Evolutionary conservation across 768 basidiomycete species (phyloP), one percentile per base, ranked within the genome.

Genomic region (Mycena sanguinolenta): DNA sequence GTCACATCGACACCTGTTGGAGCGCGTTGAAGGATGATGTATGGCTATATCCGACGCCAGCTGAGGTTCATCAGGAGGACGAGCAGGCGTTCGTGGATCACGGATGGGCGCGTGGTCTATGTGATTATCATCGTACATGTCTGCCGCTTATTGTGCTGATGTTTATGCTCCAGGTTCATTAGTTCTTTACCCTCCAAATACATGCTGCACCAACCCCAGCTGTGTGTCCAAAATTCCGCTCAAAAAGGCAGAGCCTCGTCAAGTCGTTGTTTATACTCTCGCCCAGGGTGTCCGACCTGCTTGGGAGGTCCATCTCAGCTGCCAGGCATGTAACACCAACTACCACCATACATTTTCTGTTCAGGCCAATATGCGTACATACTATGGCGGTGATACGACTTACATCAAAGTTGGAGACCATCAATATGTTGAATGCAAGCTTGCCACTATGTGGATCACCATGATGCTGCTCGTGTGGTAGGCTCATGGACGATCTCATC

Each of bases 371-470:
- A 36, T 61, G 25, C 61, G 74, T 0, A 75, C 63, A 0, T 80
- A 80, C 53, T 78, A 78, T 50, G 42, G 32, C 1, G 71, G 65
- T 2, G 70, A 69, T 2, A 75, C 77, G 0, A 53, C 71, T 9
- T 75, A 72, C n/a, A 58, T 80, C 39, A 74, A 78, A 42, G 76
- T 76, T 58, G 77, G 71, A 0, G 77, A 79, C 23, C 77, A 79
- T 50, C 77, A 77, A 23, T 80, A 71, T 64, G 74, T 75, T 2
- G 76, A 80, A 52, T 39, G 66, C 12, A 65, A 57, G 28, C 63
- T 78, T 12, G 58, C 72, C 0, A 53, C 38, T 1, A 8, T 68
- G 28, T 80, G 72, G 76, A 69, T 65, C 25, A 70, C 32, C 32
- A 21, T 68, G 34, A 75, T 76, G 69, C 63, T 80, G 6, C 23